These are phyloP conservation scores for Cavenderia fasciculata DNA, from an alignment of 78 protist genomes.

Conservation along the genomic window DNA sequence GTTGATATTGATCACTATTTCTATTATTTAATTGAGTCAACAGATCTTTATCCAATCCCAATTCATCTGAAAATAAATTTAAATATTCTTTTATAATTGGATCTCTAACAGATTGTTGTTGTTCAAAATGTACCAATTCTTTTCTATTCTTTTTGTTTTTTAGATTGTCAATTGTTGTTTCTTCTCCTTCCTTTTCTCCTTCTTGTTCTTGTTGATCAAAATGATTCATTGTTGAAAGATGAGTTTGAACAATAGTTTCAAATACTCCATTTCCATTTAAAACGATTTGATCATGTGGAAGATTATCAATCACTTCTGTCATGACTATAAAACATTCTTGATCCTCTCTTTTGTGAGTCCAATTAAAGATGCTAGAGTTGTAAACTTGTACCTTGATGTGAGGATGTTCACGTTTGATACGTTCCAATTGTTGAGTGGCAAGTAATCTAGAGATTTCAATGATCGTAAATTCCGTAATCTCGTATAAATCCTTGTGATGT, in stretches of 20 bases:
- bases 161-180: too few species aligned
- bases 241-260: conserved; percentile 16
- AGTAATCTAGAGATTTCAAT: conserved; percentile 60
- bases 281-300: conserved; percentile 58
- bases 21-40: neutral
- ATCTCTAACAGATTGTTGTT: neutral
- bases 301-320: conserved; percentile 70
- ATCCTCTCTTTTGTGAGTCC: conserved; percentile 32
- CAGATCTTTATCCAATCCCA: neutral
- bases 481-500: conserved; percentile 18
- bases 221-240: too few species aligned
- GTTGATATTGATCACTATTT: neutral
- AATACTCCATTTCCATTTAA: conserved; percentile 2
- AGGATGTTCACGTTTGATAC: conserved; percentile 52
- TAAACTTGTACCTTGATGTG: conserved; percentile 4
- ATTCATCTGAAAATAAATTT: too few species aligned
- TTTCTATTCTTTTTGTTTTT: too few species aligned
- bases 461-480: conserved; percentile 29
- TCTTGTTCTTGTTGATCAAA: too few species aligned
- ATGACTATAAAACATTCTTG: conserved; percentile 55
- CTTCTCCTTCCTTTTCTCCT: too few species aligned
- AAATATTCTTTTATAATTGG: conserved; percentile 53
- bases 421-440: conserved; percentile 30
- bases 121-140: neutral
- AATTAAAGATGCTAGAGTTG: conserved; percentile 39